Conservation (phyloP, 495 filamentous ascomycete genomes). For the Saxispiralis lemnorum region DNA sequence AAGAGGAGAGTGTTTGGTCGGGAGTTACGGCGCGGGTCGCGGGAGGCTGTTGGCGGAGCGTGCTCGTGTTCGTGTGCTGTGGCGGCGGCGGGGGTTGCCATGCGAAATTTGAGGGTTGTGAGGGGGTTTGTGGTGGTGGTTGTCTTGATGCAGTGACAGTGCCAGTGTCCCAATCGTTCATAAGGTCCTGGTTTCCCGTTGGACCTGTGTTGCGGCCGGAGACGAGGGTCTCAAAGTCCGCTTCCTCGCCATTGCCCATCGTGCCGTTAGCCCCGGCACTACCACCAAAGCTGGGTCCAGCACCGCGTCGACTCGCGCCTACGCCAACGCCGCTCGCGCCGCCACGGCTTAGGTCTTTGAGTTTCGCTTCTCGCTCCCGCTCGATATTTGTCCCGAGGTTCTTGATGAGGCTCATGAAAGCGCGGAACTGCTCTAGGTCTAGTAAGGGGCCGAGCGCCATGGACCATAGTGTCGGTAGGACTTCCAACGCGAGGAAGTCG, state of each 20-base stretch:
- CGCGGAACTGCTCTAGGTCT: conserved; percentile 68
- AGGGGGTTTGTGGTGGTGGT: not conserved
- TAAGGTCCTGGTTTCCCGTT: conserved; percentile 24
- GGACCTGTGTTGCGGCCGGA: conserved; percentile 35
- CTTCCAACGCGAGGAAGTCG: conserved; percentile 86
- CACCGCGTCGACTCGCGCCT: not conserved
- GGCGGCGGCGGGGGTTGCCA: conserved; percentile 26
- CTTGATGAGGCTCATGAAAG: conserved; percentile 76
- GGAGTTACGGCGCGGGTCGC: conserved; percentile 28
- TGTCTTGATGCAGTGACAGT: conserved; percentile 5
- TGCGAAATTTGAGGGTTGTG: conserved; percentile 25
- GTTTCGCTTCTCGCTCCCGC: conserved; percentile 67
- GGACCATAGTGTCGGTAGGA: conserved; percentile 74
- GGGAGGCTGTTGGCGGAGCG: not conserved
- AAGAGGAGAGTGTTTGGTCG: conserved; percentile 11
- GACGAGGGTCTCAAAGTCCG: conserved; percentile 75
- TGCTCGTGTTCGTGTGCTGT: conserved; percentile 10
- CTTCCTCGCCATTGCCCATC: conserved; percentile 37
- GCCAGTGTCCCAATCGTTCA: conserved; percentile 23
- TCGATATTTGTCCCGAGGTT: conserved; percentile 63
- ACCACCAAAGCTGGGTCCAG: conserved; percentile 6
- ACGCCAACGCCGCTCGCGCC: conserved; percentile 7
- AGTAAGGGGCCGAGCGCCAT: conserved; percentile 84
- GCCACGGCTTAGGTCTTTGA: conserved; percentile 55
- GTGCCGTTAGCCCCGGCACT: conserved; percentile 33